phyloP scores from a whole-genome alignment of 2,329 filamentous ascomycete genomes.

The Beauveria sp. region DNA sequence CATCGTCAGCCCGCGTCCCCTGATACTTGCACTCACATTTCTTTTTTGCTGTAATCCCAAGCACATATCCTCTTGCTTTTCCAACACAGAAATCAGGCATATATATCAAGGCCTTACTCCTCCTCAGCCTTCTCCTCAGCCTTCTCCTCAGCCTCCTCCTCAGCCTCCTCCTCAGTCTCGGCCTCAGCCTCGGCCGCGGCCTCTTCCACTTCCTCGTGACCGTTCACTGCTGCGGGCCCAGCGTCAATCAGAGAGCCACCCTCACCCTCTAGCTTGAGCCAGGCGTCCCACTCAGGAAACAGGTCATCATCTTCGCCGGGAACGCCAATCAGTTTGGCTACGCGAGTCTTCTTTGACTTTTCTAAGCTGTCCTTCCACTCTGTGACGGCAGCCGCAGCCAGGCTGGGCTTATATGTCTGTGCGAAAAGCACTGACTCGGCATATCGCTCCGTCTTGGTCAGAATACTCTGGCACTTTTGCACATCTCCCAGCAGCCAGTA shows the following conservation, averaged over 20 bases:
- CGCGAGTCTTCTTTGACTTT: constrained; percentile 75
- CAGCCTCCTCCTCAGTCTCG: constrained; percentile 16
- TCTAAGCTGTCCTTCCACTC: constrained; percentile 81
- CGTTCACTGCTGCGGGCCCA: constrained; percentile 3
- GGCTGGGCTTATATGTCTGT: constrained; percentile 89
- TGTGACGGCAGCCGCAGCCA: constrained; percentile 57
- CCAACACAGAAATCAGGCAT: not conserved
- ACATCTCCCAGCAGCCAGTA: constrained; percentile 83
- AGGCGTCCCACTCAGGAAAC: constrained; percentile 96
- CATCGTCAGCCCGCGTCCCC: not conserved
- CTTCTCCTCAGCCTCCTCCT: constrained; percentile 17
- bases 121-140: constrained; percentile 16
- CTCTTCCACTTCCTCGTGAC: constrained; percentile 15
- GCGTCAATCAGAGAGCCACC: constrained; percentile 35
- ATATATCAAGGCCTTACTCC: constrained; percentile 14
- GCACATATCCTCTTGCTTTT: constrained; percentile 1
- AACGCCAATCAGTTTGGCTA: constrained; percentile 73
- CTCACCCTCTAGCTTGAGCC: constrained; percentile 70
- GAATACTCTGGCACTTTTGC: constrained; percentile 69
- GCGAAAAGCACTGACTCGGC: constrained; percentile 87
- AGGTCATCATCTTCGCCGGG: constrained; percentile 79
- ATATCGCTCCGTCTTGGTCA: constrained; percentile 68
- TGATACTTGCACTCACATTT: constrained; percentile 1
- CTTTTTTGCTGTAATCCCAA: constrained; percentile 3
- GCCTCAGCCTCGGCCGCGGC: constrained; percentile 17